Evolutionary conservation across 2,329 filamentous ascomycete species (phyloP).

Genomic region (Pyrenophora seminiperda): DNA sequence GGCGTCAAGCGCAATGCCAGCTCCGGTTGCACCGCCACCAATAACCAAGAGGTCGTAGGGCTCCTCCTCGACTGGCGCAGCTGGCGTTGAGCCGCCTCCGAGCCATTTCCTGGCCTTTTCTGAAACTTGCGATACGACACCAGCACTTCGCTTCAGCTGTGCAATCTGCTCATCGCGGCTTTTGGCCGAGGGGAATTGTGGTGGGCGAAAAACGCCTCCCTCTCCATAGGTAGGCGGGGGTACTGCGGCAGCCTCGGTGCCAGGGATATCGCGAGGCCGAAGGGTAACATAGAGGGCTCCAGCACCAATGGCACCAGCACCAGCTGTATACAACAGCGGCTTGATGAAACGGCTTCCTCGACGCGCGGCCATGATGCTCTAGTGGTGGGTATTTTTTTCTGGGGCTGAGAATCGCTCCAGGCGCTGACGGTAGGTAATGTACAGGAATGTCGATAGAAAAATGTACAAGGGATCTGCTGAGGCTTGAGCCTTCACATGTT

Average conservation of each 20-base stretch:
- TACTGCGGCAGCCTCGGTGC: slow-evolving; percentile 69
- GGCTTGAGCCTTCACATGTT: slow-evolving; percentile 22
- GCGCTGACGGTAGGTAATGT: slow-evolving; percentile 8
- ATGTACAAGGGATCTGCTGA: slow-evolving; percentile 21
- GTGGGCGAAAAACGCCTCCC: slow-evolving; percentile 69
- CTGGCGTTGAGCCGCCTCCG: slow-evolving; percentile 41
- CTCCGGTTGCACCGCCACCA: slow-evolving; percentile 77
- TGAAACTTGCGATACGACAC: slow-evolving; percentile 39
- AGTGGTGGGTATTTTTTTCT: slow-evolving; percentile 3
- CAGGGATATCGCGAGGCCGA: slow-evolving; percentile 73
- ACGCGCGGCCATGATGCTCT: slow-evolving; percentile 41
- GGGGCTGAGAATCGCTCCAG: slow-evolving; percentile 8
- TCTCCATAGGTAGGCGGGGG: slow-evolving; percentile 72
- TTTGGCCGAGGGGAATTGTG: slow-evolving; percentile 68
- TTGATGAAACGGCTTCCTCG: slow-evolving; percentile 57
- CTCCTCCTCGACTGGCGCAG: slow-evolving; percentile 50
- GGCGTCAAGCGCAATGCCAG: slow-evolving; percentile 81
- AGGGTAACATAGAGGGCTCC: slow-evolving; percentile 67
- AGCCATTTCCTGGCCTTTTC: slow-evolving; percentile 51
- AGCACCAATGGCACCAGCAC: slow-evolving; percentile 59
- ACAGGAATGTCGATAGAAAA: slow-evolving; percentile 7
- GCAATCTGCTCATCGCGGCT: slow-evolving; percentile 68
- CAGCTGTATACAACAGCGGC: slow-evolving; percentile 64
- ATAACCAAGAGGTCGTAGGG: slow-evolving; percentile 80
- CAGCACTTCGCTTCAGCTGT: slow-evolving; percentile 61